These are phyloP conservation scores for Cocos nucifera DNA, from an alignment of 176 grass and related monocot genomes.

Conservation along the genomic window DNA sequence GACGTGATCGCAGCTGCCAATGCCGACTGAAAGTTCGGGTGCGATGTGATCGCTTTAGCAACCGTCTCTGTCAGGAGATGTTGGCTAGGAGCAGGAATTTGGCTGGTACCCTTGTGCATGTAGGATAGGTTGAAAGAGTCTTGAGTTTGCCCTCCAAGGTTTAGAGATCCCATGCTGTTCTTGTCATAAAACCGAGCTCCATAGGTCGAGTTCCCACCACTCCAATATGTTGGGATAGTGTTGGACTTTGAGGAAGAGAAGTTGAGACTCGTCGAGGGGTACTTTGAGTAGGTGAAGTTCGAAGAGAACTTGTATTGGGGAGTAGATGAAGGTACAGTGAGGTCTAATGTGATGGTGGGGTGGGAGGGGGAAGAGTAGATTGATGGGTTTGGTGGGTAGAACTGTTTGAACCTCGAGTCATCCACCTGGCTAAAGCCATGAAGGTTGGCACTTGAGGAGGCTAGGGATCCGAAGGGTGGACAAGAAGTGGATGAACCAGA, in stretches of 20 bases:
- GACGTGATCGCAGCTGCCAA: slow-evolving; percentile 60
- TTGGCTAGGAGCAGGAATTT: neutral
- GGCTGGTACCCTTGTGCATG: slow-evolving; percentile 18
- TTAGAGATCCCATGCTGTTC: slow-evolving; percentile 9
- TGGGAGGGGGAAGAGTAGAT: slow-evolving; percentile 16
- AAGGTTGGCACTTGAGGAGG: neutral
- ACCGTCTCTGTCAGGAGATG: slow-evolving; percentile 49
- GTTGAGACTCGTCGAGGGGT: slow-evolving; percentile 22
- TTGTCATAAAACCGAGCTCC: slow-evolving; percentile 27
- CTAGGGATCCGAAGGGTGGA: no score
- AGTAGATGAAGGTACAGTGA: slow-evolving; percentile 15
- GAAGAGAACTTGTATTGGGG: slow-evolving; percentile 5
- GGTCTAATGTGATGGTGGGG: slow-evolving; percentile 40
- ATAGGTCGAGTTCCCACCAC: slow-evolving; percentile 40
- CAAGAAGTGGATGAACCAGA: slow-evolving; percentile 37
- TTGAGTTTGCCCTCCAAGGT: slow-evolving; percentile 15
- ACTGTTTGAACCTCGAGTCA: slow-evolving; percentile 5
- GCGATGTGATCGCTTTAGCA: slow-evolving; percentile 61
- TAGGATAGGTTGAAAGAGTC: slow-evolving; percentile 24
- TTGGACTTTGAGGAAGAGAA: slow-evolving; percentile 50
- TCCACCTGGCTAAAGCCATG: neutral
- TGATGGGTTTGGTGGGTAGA: slow-evolving; percentile 1
- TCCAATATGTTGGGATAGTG: slow-evolving; percentile 30
- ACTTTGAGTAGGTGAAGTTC: neutral
- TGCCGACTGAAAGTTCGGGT: slow-evolving; percentile 64